These are phyloP conservation scores for Canavalia ensiformis DNA, from an alignment of 306 rosid genomes.

Conservation along the genomic window DNA sequence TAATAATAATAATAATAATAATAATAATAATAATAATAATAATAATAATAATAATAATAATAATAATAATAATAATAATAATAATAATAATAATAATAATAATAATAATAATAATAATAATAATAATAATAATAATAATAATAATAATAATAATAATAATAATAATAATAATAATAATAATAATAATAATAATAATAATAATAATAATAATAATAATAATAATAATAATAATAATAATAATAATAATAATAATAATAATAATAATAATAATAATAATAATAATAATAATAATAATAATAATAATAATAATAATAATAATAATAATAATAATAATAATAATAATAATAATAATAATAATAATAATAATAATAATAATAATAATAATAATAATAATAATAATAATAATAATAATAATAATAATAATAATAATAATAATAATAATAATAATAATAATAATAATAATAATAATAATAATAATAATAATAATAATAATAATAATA, in stretches of 20 bases:
- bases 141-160: neutral
- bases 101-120: neutral
- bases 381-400: neutral
- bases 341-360: neutral
- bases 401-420: neutral
- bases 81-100: neutral
- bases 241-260: neutral
- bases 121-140: neutral
- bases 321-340: neutral
- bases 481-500: neutral
- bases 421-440: neutral
- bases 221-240: neutral
- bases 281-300: neutral
- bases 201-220: neutral
- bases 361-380: neutral
- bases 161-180: neutral
- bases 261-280: neutral
- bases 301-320: neutral
- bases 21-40: neutral
- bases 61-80: neutral
- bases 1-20: neutral
- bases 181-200: neutral
- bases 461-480: neutral
- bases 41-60: neutral
- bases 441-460: neutral